Evolutionary conservation across 2,329 filamentous ascomycete species (phyloP).

Genomic region (Neurospora sp.): DNA sequence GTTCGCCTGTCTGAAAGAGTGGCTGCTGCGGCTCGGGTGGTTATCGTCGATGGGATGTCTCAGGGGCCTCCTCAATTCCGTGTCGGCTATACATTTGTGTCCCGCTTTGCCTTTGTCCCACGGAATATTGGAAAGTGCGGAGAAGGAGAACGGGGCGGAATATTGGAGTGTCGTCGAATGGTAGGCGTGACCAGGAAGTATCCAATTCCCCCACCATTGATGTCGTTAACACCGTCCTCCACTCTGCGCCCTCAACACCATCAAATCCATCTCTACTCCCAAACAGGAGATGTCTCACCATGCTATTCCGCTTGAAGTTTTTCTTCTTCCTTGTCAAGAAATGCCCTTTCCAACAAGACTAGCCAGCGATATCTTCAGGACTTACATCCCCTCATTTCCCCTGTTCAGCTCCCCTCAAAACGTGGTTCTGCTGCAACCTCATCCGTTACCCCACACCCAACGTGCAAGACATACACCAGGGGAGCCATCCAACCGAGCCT

Average conservation of each 20-base stretch:
- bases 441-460: background rate
- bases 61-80: no score
- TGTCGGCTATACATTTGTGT: no score
- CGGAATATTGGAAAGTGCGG: no score
- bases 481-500: background rate
- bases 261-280: background rate
- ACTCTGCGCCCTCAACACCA: background rate
- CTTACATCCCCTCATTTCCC: background rate
- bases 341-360: no score
- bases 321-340: no score
- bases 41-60: no score
- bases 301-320: background rate
- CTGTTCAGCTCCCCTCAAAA: background rate
- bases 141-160: background rate
- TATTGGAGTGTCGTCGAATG: background rate
- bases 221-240: background rate
- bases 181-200: background rate
- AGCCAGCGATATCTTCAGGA: background rate
- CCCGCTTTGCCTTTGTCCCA: no score
- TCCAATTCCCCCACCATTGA: background rate
- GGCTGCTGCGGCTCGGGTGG: no score
- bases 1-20: no score
- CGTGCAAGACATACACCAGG: background rate
- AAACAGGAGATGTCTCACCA: no score
- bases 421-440: background rate